Evolutionary conservation across 2,329 filamentous ascomycete species (phyloP).

Genomic region (Calcarisporium arbuscula): DNA sequence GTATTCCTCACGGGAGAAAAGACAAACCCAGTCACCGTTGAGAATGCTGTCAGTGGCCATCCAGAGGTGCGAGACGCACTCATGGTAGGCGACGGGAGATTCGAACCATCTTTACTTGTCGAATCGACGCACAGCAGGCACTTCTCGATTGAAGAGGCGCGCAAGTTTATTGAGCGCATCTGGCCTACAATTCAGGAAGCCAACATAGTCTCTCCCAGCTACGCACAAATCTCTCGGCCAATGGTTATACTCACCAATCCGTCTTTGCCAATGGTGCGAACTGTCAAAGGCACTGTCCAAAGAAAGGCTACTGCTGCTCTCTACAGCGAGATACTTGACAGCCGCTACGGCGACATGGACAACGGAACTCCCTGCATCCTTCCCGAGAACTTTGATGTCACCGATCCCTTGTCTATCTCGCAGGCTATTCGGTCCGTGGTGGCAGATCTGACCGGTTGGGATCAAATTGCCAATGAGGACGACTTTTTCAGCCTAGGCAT

Average conservation of each 20-base stretch:
- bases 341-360: slow-evolving; percentile 4
- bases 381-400: neutral
- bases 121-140: too few relatives aligned
- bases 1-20: slow-evolving; percentile 9
- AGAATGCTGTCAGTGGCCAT: slow-evolving; percentile 2
- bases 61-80: slow-evolving; percentile 4
- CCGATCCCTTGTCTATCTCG: neutral
- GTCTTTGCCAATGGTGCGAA: slow-evolving; percentile 3
- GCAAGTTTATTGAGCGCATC: slow-evolving; percentile 1
- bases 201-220: slow-evolving; percentile 3
- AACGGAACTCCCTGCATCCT: neutral
- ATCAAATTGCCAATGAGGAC: neutral
- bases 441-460: slow-evolving; percentile 1
- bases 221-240: slow-evolving; percentile 5
- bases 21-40: slow-evolving; percentile 6
- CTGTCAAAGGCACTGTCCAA: slow-evolving; percentile 7
- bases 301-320: slow-evolving; percentile 9
- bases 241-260: slow-evolving; percentile 2
- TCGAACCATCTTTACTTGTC: slow-evolving; percentile 3
- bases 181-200: slow-evolving; percentile 6
- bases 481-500: slow-evolving; percentile 9
- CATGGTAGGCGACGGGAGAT: slow-evolving; percentile 4
- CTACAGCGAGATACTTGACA: slow-evolving; percentile 9
- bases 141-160: neutral
- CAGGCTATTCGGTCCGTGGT: neutral